Conservation (phyloP, 495 filamentous ascomycete genomes). For the Penicillium salamii region DNA sequence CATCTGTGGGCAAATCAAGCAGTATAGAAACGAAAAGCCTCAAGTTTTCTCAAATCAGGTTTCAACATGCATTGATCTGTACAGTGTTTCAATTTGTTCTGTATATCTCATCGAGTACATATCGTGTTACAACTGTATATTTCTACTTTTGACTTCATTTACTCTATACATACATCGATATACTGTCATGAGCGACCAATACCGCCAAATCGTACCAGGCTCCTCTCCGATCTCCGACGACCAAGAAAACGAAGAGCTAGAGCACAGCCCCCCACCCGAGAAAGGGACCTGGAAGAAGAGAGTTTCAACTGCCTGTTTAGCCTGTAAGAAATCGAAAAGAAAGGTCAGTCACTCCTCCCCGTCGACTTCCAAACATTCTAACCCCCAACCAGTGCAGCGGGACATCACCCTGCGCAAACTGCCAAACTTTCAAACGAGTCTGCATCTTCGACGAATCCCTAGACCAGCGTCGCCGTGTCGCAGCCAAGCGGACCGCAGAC, state of each 20-base stretch:
- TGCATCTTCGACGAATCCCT: conserved; percentile 49
- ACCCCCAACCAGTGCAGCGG: conserved; percentile 36
- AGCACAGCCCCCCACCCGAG: conserved; percentile 10
- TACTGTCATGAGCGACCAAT: conserved; percentile 9
- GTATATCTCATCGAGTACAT: neutral
- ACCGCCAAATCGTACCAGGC: conserved; percentile 26
- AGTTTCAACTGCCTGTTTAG: conserved; percentile 46
- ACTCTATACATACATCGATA: neutral
- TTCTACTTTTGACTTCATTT: neutral
- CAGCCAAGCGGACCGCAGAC: conserved; percentile 45
- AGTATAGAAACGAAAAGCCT: neutral
- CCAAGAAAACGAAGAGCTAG: conserved; percentile 13
- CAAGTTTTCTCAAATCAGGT: neutral
- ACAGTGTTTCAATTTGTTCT: neutral
- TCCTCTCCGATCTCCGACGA: conserved; percentile 26
- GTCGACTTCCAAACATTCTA: no score
- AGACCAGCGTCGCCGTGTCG: conserved; percentile 48
- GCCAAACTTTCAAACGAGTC: conserved; percentile 35
- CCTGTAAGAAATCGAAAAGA: conserved; percentile 48
- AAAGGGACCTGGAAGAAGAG: conserved; percentile 34
- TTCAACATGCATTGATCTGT: conserved; percentile 5
- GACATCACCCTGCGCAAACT: conserved; percentile 40
- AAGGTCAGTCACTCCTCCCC: conserved; percentile 26
- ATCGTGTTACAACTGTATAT: neutral
- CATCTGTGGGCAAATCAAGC: conserved; percentile 3